Percentiles rank a stretch among this genome's conserved stretches.
Evolutionary conservation across 352 stramenopile species (phyloP).

Genomic region (Phytopythium montanum): DNA sequence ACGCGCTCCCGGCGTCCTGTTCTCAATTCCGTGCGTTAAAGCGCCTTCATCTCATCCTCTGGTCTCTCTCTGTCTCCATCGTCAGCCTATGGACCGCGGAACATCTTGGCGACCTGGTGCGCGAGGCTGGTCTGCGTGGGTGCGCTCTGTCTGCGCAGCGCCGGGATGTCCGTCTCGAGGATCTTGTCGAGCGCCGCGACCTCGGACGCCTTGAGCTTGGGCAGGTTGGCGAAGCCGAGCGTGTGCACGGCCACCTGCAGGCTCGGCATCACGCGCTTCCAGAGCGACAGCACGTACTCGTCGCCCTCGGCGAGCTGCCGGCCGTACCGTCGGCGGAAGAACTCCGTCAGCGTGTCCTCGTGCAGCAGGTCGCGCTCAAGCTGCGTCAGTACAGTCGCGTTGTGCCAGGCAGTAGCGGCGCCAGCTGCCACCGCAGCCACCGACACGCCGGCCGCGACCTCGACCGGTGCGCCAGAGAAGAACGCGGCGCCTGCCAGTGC

Average conservation of each 20-base stretch:
- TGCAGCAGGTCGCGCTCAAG: conserved; percentile 85
- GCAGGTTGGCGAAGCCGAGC: conserved; percentile 77
- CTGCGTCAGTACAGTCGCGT: conserved; percentile 82
- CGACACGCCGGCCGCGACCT: conserved; percentile 82
- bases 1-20: neutral
- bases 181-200: conserved; percentile 89
- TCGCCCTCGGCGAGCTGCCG: conserved; percentile 95
- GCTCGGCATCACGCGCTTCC: conserved; percentile 86
- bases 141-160: conserved; percentile 82
- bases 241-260: conserved; percentile 86
- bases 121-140: conserved; percentile 75
- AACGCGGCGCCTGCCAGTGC: conserved; percentile 72
- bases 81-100: conserved; percentile 25
- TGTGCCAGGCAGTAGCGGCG: conserved; percentile 88
- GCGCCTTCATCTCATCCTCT: neutral
- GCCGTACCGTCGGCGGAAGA: conserved; percentile 93
- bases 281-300: conserved; percentile 95
- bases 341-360: conserved; percentile 85
- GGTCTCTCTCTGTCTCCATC: neutral
- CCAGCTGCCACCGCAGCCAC: conserved; percentile 74
- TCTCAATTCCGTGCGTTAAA: neutral
- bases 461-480: conserved; percentile 69
- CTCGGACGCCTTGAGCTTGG: conserved; percentile 82
- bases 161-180: conserved; percentile 85
- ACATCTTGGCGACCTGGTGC: conserved; percentile 87